Percentiles rank a stretch among this genome's conserved stretches.
These are phyloP conservation scores for Populus ilicifolia DNA, from an alignment of 345 rosid genomes.

Conservation along the genomic window DNA sequence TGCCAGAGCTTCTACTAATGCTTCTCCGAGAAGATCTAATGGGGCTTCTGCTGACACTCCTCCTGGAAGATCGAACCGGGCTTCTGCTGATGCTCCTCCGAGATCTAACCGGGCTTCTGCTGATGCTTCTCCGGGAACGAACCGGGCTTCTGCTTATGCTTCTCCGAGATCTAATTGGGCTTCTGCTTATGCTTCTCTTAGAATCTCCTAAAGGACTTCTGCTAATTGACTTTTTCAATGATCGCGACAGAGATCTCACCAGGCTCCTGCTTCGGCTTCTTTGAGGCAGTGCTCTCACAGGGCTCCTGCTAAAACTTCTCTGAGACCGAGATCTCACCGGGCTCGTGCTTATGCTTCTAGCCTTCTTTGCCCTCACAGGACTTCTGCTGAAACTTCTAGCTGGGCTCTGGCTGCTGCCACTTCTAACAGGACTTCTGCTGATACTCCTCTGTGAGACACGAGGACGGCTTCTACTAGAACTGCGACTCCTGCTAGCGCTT, in stretches of 20 bases:
- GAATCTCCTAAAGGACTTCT: constrained; percentile 42
- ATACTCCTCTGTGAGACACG: constrained; percentile 29
- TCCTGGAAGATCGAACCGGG: constrained; percentile 40
- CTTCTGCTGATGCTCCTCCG: constrained; percentile 40
- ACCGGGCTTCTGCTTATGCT: constrained; percentile 40
- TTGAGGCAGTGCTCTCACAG: constrained; percentile 3
- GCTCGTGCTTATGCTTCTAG: constrained; percentile 37
- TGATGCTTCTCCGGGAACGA: constrained; percentile 26
- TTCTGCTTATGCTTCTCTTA: constrained; percentile 40
- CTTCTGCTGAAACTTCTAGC: constrained; percentile 49
- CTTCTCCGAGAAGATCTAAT: constrained; percentile 31
- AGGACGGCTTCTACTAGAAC: constrained; percentile 34
- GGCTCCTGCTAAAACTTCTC: constrained; percentile 33
- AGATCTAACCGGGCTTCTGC: constrained; percentile 45
- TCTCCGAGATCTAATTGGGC: constrained; percentile 33
- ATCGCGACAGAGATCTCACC: constrained; percentile 26
- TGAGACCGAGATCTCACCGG: constrained; percentile 26
- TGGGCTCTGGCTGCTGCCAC: constrained; percentile 49
- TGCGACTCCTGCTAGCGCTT: constrained; percentile 34
- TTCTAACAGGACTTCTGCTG: constrained; percentile 46
- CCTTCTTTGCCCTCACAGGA: constrained; percentile 39
- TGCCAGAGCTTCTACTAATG: constrained; percentile 45
- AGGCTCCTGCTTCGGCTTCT: constrained; percentile 48
- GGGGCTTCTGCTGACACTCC: constrained; percentile 47
- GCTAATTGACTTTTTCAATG: constrained; percentile 20